Evolutionary conservation across 1,139 yeast species (phyloP).

Genomic region (Protomyces pachydermus): DNA sequence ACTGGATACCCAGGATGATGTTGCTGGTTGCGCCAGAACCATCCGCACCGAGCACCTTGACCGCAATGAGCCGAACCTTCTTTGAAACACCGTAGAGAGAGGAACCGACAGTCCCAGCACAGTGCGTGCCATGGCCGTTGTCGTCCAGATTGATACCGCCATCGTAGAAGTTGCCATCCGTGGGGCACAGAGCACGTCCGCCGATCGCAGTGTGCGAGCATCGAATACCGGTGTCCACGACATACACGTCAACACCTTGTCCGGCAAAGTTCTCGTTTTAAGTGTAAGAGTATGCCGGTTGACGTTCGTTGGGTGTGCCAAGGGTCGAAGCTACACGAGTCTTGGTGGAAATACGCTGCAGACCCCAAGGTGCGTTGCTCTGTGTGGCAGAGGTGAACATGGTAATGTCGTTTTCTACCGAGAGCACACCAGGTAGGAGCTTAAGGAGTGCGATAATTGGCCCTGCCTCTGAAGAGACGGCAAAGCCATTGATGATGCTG

Average conservation of each 20-base stretch:
- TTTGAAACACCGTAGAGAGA: conserved; percentile 59
- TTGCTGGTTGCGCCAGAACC: conserved; percentile 51
- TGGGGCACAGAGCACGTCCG: conserved; percentile 92
- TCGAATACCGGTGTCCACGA: conserved; percentile 89
- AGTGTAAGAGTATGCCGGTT: conserved; percentile 46
- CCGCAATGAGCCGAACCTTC: conserved; percentile 56
- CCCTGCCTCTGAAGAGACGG: conserved; percentile 37
- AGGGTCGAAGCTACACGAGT: conserved; percentile 72
- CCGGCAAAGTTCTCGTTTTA: conserved; percentile 80
- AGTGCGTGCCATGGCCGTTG: conserved; percentile 76
- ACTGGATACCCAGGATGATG: conserved; percentile 48
- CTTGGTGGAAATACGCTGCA: conserved; percentile 83
- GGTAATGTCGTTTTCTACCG: conserved; percentile 72
- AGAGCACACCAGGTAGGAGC: conserved; percentile 63
- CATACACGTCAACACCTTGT: conserved; percentile 77
- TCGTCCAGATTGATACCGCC: conserved; percentile 77
- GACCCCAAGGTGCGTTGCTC: conserved; percentile 77
- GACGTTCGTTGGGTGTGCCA: conserved; percentile 53
- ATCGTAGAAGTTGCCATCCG: conserved; percentile 79
- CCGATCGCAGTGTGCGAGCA: conserved; percentile 74
- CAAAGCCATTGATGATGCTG: neutral
- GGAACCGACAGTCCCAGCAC: conserved; percentile 59
- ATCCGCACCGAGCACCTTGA: conserved; percentile 49
- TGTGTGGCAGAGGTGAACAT: conserved; percentile 54
- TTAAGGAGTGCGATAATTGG: conserved; percentile 67